These are phyloP conservation scores for Kazachstania bromeliacearum DNA, from an alignment of 805 yeast genomes.

Conservation along the genomic window DNA sequence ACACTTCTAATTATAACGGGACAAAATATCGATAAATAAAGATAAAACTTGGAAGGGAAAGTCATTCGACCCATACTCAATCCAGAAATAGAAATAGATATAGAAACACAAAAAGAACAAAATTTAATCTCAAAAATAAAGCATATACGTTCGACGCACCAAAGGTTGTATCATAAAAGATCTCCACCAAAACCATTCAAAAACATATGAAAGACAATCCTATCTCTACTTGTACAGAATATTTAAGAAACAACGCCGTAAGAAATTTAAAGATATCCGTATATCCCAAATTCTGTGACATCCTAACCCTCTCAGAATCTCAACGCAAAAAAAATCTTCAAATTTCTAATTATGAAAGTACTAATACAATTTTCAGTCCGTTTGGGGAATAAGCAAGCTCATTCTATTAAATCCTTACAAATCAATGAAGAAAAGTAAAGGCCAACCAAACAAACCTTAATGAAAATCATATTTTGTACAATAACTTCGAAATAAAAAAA, in stretches of 20 bases:
- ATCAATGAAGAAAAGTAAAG: not conserved
- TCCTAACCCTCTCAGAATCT: not conserved
- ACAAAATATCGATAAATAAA: conserved; percentile 8
- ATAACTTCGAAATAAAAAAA: too few relatives aligned
- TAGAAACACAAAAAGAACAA: too few relatives aligned
- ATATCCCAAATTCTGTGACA: not conserved
- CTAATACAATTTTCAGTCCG: not conserved
- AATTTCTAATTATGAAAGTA: not conserved
- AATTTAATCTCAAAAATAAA: too few relatives aligned
- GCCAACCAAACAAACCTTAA: conserved; percentile 5
- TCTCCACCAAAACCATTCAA: too few relatives aligned
- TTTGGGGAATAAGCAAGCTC: conserved; percentile 28
- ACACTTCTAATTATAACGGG: conserved; percentile 18
- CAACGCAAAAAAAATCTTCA: not conserved
- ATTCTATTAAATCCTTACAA: conserved; percentile 20
- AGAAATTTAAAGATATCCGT: too few relatives aligned
- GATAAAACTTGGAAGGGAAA: conserved; percentile 1
- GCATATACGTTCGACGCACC: too few relatives aligned
- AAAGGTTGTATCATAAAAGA: too few relatives aligned
- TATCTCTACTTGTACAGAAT: too few relatives aligned
- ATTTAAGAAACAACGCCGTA: too few relatives aligned
- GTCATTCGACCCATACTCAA: not conserved
- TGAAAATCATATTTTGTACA: too few relatives aligned
- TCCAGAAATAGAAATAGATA: conserved; percentile 4
- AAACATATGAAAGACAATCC: too few relatives aligned